Percentiles rank a stretch among this genome's conserved stretches.
phyloP scores from a whole-genome alignment of 345 rosid genomes.

The Eucalyptus dawsonii region DNA sequence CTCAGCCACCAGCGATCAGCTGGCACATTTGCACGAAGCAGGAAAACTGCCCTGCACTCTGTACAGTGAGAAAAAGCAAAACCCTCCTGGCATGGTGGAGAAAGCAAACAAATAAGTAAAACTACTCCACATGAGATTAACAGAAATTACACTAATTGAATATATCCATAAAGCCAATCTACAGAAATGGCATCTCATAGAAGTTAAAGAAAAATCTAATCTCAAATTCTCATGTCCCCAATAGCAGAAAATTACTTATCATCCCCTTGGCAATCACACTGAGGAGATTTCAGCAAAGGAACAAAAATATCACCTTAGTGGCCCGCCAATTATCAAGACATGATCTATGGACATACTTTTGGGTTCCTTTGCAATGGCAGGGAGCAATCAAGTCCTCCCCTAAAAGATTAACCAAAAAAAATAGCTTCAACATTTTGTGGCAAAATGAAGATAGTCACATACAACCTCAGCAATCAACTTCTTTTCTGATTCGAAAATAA shows the following conservation, averaged over 20 bases:
- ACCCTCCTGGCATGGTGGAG: conserved; percentile 60
- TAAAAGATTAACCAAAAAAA: conserved; percentile 7
- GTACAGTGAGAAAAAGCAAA: conserved; percentile 99
- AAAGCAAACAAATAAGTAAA: background rate
- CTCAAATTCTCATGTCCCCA: background rate
- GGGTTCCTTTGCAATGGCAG: conserved; percentile 97
- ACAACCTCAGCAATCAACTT: background rate
- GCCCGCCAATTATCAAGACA: conserved; percentile 99
- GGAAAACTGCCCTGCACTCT: conserved; percentile 88
- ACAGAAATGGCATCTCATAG: background rate
- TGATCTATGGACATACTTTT: conserved; percentile 91
- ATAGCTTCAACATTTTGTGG: background rate
- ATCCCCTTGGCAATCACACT: background rate
- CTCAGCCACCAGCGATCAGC: conserved; percentile 99
- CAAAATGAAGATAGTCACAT: background rate
- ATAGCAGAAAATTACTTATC: background rate
- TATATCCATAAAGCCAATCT: background rate
- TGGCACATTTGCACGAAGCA: conserved; percentile 92
- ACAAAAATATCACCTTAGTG: conserved; percentile 56
- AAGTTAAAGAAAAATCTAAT: background rate
- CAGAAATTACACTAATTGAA: background rate
- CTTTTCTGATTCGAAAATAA: background rate
- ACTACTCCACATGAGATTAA: background rate
- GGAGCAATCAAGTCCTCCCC: conserved; percentile 96
- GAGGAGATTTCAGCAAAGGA: background rate